Percentiles rank a stretch among this genome's conserved stretches.
These are phyloP conservation scores for Xylaria sp. DNA, from an alignment of 2,329 filamentous ascomycete genomes.

Conservation along the genomic window DNA sequence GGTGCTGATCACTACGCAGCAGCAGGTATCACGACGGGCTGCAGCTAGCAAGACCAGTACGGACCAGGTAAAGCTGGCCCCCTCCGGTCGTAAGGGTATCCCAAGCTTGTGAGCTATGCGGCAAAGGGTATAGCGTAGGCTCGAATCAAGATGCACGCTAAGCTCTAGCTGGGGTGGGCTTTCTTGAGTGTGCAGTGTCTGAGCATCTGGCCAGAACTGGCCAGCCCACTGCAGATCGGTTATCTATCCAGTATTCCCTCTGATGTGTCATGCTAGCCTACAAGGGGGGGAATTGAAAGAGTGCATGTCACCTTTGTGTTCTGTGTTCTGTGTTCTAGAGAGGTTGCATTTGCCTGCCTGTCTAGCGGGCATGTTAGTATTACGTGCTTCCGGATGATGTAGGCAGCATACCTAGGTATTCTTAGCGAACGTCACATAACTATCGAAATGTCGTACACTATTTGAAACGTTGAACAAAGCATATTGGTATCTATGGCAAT, in stretches of 20 bases:
- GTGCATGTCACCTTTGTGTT: not conserved
- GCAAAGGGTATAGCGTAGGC: not conserved
- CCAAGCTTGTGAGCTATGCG: not conserved
- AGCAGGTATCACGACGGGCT: not conserved
- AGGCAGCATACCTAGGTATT: too few species aligned
- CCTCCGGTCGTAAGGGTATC: not conserved
- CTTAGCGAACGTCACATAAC: too few species aligned
- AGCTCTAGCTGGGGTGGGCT: not conserved
- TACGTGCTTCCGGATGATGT: too few species aligned
- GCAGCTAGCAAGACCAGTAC: not conserved
- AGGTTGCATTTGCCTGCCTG: not conserved
- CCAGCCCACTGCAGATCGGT: conserved; percentile 2
- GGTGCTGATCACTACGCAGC: not conserved
- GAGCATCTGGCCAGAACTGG: conserved; percentile 11
- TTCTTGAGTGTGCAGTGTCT: not conserved
- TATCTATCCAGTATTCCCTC: not conserved
- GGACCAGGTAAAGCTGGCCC: not conserved
- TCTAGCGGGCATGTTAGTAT: not conserved
- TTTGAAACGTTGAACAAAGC: not conserved
- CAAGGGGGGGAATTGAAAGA: not conserved
- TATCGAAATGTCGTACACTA: not conserved
- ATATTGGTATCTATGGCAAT: not conserved
- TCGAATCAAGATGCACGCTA: conserved; percentile 5
- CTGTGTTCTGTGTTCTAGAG: not conserved
- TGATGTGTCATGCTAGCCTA: not conserved